Conservation (phyloP, 768 basidiomycete genomes). For the Termitomyces bulborhizus region DNA sequence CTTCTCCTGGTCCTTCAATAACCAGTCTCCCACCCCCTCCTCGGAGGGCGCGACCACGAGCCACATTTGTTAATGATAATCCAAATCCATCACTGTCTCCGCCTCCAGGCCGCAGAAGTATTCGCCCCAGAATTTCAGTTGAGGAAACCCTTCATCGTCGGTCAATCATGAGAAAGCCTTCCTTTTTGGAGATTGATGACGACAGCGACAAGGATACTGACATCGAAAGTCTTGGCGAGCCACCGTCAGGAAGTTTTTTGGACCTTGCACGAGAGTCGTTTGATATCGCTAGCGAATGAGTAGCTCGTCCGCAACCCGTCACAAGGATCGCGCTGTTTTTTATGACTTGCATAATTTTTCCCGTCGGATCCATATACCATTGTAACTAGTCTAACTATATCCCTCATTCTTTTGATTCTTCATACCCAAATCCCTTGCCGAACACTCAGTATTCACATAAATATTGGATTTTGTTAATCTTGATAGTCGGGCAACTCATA, state of each 20-base stretch:
- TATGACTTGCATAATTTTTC: slow-evolving; percentile 5
- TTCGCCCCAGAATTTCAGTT: slow-evolving; percentile 26
- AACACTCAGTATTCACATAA: background rate
- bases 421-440: background rate
- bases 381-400: slow-evolving; percentile 8
- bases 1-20: slow-evolving; percentile 20
- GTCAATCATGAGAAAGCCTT: slow-evolving; percentile 61
- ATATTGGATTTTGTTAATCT: background rate
- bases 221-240: slow-evolving; percentile 15
- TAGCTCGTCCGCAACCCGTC: no score
- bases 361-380: slow-evolving; percentile 7
- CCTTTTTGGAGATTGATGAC: slow-evolving; percentile 64
- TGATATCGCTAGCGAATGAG: slow-evolving; percentile 30
- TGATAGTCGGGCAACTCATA: background rate
- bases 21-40: slow-evolving; percentile 54
- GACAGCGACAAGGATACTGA: slow-evolving; percentile 28
- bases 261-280: slow-evolving; percentile 48
- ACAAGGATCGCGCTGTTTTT: background rate
- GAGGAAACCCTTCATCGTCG: slow-evolving; percentile 39
- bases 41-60: slow-evolving; percentile 29
- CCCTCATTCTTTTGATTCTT: slow-evolving; percentile 1
- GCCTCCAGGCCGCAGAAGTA: slow-evolving; percentile 19
- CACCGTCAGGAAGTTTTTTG: slow-evolving; percentile 37
- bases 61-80: slow-evolving; percentile 15
- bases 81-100: slow-evolving; percentile 25